Percentiles rank a stretch among this genome's conserved stretches.
Conservation (phyloP, 495 filamentous ascomycete species). For the Xylaria acuta region DNA sequence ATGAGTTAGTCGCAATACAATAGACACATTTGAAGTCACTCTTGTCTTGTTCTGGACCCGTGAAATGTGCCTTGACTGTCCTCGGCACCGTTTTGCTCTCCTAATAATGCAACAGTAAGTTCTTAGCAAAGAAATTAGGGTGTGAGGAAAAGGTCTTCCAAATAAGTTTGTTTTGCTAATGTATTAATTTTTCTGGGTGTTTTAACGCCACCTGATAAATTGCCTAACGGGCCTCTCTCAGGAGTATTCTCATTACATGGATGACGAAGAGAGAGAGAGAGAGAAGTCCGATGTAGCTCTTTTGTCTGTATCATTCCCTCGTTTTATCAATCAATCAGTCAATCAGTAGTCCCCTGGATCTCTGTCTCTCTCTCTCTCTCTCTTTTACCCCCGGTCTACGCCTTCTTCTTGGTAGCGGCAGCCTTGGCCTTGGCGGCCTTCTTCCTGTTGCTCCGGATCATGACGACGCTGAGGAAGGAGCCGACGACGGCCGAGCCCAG, state of each 20-base stretch:
- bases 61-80: neutral
- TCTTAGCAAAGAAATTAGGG: neutral
- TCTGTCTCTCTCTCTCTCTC: neutral
- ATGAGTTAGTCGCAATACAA: slow-evolving; percentile 32
- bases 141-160: neutral
- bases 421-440: slow-evolving; percentile 92
- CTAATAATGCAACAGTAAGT: neutral
- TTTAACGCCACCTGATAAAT: neutral
- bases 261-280: neutral
- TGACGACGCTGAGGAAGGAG: slow-evolving; percentile 93
- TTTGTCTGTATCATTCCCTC: neutral
- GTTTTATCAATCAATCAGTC: neutral
- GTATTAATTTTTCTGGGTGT: neutral
- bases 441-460: slow-evolving; percentile 98
- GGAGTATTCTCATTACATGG: neutral
- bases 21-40: slow-evolving; percentile 38
- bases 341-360: neutral
- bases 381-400: slow-evolving; percentile 30
- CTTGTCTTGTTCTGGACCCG: neutral
- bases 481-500: slow-evolving; percentile 93
- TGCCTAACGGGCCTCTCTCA: neutral
- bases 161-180: neutral
- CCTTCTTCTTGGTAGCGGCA: slow-evolving; percentile 73
- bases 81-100: neutral
- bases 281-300: neutral